A percentile compares a stretch with the other conserved stretches of the same genome.
These are phyloP conservation scores for Saposhnikovia divaricata DNA, from an alignment of 129 eudicot species.

Conservation along the genomic window DNA sequence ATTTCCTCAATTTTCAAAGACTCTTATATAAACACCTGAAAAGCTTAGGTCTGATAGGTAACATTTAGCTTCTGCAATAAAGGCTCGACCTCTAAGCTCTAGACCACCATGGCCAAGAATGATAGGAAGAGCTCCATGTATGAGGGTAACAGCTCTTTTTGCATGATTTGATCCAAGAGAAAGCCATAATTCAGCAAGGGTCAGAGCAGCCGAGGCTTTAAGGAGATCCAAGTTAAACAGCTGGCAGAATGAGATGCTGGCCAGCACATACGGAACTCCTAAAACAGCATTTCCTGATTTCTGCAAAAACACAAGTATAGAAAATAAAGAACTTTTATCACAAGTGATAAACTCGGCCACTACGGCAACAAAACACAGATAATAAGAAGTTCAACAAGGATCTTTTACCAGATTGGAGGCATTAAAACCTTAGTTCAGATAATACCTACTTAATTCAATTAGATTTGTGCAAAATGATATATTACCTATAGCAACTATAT, in stretches of 20 bases:
- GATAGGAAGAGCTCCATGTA: conserved; percentile 72
- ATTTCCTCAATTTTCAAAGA: background rate
- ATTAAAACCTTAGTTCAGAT: background rate
- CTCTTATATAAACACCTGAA: conserved; percentile 37
- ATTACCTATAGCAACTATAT: background rate
- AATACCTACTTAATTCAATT: background rate
- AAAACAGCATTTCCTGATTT: conserved; percentile 88
- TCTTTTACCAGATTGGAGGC: background rate
- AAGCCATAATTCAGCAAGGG: conserved; percentile 90
- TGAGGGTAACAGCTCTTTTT: conserved; percentile 70
- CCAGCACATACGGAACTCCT: conserved; percentile 91
- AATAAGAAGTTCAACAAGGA: background rate
- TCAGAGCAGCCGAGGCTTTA: conserved; percentile 80
- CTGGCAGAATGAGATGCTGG: conserved; percentile 87
- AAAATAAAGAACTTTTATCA: background rate
- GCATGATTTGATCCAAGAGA: conserved; percentile 82
- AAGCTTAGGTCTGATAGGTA: conserved; percentile 65
- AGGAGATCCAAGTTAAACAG: conserved; percentile 91
- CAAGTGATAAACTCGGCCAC: background rate
- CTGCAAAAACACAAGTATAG: conserved; percentile 25
- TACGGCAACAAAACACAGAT: background rate
- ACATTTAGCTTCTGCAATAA: conserved; percentile 83
- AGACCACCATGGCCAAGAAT: conserved; percentile 97
- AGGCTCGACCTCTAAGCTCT: conserved; percentile 83
- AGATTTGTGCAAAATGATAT: background rate